Evolutionary conservation across 163 green algal genomes (phyloP), one percentile per base, ranked within the genome.

Genomic region (Scenedesmus sp.): DNA sequence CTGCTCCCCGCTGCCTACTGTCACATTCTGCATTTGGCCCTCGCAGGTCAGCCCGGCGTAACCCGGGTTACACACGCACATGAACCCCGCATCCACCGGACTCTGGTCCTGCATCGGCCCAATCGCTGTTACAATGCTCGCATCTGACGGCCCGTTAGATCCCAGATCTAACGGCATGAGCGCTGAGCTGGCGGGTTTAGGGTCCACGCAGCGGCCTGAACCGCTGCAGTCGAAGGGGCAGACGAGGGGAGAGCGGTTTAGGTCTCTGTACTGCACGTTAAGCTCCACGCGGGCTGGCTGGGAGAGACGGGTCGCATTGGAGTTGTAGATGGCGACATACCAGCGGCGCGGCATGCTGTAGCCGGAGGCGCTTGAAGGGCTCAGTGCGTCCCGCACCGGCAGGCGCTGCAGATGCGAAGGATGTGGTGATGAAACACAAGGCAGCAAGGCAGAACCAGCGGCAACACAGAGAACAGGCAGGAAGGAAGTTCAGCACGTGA

Each of bases 281-380:
- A 93, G 52, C 16, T 52, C 59, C 2, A 90, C 54, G 15, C 54
- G 52, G 4, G n/a, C 90, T 1, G 90, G 84, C 55, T 87, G 34
- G 4, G 20, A 52, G 46, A 83, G 46, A 3, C 84, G 57, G 4
- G n/a, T 88, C 2, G 73, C 46, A 60, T 93, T 93, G 90, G 46
- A 87, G 84, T 93, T 93, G 84, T 87, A 90, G 67, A 93, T 54
- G 9, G 73, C 90, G 5, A 93, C 90, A 18, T 93, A 93, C 90
- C 90, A 93, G 15, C 90, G 88, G 4, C 81, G 88, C 2, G 77
- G 77, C 88, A 81, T 83, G 70, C 10, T 55, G 73, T 88, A 88
- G 18, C 26, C 83, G n/a, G n/a, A 20, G 76, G 84, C 62, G 20
- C 26, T 2, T 87, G 77, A 56, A 54, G 77, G 23, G 1, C 4